Base-by-base conservation (phyloP, 108 stramenopile species). In the Ochromonas danica region DNA sequence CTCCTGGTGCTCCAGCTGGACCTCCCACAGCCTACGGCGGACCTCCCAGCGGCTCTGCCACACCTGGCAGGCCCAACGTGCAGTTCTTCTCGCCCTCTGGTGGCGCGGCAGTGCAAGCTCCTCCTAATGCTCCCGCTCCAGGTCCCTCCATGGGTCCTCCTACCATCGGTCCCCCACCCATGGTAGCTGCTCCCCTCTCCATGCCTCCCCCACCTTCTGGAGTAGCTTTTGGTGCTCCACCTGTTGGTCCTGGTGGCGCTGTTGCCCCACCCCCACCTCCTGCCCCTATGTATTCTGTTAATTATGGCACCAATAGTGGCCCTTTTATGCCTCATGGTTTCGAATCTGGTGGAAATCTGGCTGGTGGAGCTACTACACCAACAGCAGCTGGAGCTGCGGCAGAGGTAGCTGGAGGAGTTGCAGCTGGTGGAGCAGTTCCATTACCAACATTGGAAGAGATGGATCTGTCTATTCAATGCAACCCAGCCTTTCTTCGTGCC, bases 401-500 rank as follows among this genome's bases (percentile, higher is more conserved):
- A n/a, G n/a, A n/a, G n/a, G 51, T 57, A 10, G 51, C 51, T 57
- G 51, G 51, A 17, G 51, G 17, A 17, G 17, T 22, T 22, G 51
- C 17, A 17, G 51, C 51, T 57, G 63, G 63, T 67, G 63, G 63
- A 6, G 63, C 63, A 3, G 22, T 17, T 57, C 63, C 63, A 33
- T 67, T 67, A 36, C 63, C 63, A 14, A 22, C 79, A 40, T 1
- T 81, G 31, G 40, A 78, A 43, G 85, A 83, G 0, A 84, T 81
- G 17, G 85, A 86, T 62, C 6, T 84, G 35, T 78, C 81, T 22
- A 60, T 81, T 61, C 79, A 71, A 67, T 83, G 83, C 39, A 80
- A 86, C 71, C 83, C 83, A 0, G 42, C 78, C 22, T 83, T 84
- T 71, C 78, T 86, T 82, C 80, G 82, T 22, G 70, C 81, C 80